Evolutionary conservation across 495 filamentous ascomycete species (phyloP), one percentile per base, ranked within the genome.

Genomic region (Ascobolus immersus): DNA sequence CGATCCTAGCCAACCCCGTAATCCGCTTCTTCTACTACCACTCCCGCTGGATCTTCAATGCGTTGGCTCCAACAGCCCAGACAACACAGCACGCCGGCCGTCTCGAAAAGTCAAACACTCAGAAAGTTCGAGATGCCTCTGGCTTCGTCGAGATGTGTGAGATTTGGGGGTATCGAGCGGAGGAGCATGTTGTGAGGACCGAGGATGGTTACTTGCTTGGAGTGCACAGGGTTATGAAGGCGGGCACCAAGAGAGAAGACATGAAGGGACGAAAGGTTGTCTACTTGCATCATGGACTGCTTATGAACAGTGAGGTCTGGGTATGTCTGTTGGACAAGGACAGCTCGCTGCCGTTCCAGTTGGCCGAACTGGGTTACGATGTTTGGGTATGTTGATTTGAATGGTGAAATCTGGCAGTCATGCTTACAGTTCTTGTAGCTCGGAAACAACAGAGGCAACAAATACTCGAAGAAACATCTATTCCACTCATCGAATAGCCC

Each of bases 251-350:
- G n/a, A 47, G 80, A 91, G 38, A 61, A 67, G 21, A 54, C 57
- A 23, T 60, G 60, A 39, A 71, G 86, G 44, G 90, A 90, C 92
- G 90, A 55, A 76, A 71, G 37, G 77, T 93, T 7, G 73, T 91
- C 6, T 96, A 94, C 52, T 57, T 96, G 40, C 86, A 96, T 52
- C 86, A 96, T 54, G 86, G 47, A 49, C 60, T 96, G 34, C 61
- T 96, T 37, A 96, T 96, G 86, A 92, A 90, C 52, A 92, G 81
- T 52, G 86, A 96, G 55, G 86, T 94, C 14, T 96, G 86, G 86
- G 77, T 93, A 13, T 89, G 78, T 49, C 55, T 79, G 44, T 82
- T 84, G 3, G 80, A 96, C 31, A 71, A 69, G 41, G 65, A 90
- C 52, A 63, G 80, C 35, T 77, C 69, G 39, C 58, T 96, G 9